phyloP scores from a whole-genome alignment of 495 filamentous ascomycete species.

The Xanthoparmelia taractica region DNA sequence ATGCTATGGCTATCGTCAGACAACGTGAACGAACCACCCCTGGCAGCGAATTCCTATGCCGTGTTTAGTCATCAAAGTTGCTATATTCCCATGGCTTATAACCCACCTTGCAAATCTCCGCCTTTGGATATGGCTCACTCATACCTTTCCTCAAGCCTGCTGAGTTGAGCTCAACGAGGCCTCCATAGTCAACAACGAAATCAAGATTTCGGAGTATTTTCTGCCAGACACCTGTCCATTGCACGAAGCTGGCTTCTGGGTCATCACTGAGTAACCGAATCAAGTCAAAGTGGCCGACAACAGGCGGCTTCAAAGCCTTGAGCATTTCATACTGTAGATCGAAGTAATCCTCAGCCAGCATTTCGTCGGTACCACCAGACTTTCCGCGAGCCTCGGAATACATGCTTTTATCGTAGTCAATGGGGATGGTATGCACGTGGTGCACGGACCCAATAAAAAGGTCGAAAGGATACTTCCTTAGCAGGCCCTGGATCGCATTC shows the following conservation, averaged over 20 bases:
- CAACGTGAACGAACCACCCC: slow-evolving; percentile 75
- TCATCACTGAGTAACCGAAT: slow-evolving; percentile 71
- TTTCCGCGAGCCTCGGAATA: slow-evolving; percentile 56
- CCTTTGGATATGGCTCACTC: slow-evolving; percentile 78
- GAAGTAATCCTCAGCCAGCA: slow-evolving; percentile 72
- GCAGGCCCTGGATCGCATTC: slow-evolving; percentile 49
- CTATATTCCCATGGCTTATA: not conserved
- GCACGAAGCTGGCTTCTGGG: slow-evolving; percentile 49
- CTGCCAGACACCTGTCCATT: slow-evolving; percentile 59
- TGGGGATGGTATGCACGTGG: slow-evolving; percentile 76
- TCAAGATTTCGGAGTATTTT: slow-evolving; percentile 65
- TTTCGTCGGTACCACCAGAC: slow-evolving; percentile 59
- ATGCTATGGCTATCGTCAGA: slow-evolving; percentile 88
- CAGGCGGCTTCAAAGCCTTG: slow-evolving; percentile 56
- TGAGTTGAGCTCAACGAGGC: slow-evolving; percentile 82
- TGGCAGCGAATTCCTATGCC: slow-evolving; percentile 47
- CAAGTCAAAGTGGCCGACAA: slow-evolving; percentile 92
- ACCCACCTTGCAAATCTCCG: slow-evolving; percentile 68
- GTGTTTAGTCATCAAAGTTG: not conserved
- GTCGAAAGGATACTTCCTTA: slow-evolving; percentile 58
- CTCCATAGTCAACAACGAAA: slow-evolving; percentile 62
- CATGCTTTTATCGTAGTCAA: slow-evolving; percentile 68
- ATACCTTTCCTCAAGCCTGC: slow-evolving; percentile 82
- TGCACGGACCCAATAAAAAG: slow-evolving; percentile 89
- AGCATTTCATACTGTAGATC: slow-evolving; percentile 83